Evolutionary conservation across 371 early-diverging fungal genomes (phyloP).

Genomic region (Apophysomyces ossiformis): DNA sequence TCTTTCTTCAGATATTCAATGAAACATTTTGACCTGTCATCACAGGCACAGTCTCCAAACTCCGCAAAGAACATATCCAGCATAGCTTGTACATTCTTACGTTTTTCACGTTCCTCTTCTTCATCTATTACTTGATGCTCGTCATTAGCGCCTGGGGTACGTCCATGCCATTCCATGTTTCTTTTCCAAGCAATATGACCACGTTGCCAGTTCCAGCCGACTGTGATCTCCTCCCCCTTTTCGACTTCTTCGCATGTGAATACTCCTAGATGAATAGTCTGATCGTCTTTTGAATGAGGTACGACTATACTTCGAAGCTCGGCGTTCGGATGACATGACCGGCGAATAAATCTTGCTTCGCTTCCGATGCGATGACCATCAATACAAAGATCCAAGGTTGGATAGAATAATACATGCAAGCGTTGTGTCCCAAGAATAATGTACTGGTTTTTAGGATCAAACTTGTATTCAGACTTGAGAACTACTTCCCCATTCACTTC

Average conservation of each 20-base stretch:
- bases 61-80: conserved; percentile 25
- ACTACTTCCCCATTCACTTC: conserved; percentile 79
- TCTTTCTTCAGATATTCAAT: conserved; percentile 36
- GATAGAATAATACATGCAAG: conserved; percentile 76
- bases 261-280: conserved; percentile 66
- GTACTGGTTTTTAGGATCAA: conserved; percentile 66
- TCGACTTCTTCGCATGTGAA: conserved; percentile 67
- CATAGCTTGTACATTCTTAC: conserved; percentile 43
- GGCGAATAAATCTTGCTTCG: conserved; percentile 71
- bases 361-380: conserved; percentile 76
- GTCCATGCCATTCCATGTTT: conserved; percentile 20
- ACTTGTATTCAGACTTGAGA: conserved; percentile 66
- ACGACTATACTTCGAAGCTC: conserved; percentile 67
- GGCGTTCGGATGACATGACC: conserved; percentile 75
- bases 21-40: conserved; percentile 46
- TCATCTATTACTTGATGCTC: conserved; percentile 29
- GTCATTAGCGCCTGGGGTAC: conserved; percentile 7
- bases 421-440: conserved; percentile 61
- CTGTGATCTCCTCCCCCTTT: conserved; percentile 72
- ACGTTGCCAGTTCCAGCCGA: conserved; percentile 66
- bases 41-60: conserved; percentile 53
- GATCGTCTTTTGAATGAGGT: conserved; percentile 49
- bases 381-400: conserved; percentile 67
- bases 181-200: conserved; percentile 41
- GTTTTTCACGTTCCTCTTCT: conserved; percentile 36